Evolutionary conservation across 108 stramenopile species (phyloP).

Genomic region (Aurantiochytrium sp.): DNA sequence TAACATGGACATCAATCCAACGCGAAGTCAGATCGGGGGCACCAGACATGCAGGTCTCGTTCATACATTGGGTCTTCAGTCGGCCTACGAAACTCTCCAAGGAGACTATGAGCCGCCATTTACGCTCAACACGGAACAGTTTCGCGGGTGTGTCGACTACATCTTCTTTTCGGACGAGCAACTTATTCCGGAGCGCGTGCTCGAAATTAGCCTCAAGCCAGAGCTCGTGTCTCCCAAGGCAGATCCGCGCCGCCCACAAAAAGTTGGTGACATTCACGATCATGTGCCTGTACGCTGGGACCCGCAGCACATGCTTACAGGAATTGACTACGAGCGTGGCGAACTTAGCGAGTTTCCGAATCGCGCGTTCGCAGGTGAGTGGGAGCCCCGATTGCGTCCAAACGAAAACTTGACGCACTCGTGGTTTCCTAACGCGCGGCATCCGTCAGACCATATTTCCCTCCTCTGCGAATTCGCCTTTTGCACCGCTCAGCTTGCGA

Average conservation of each 20-base stretch:
- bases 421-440: background rate
- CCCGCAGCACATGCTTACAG: background rate
- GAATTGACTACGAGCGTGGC: background rate
- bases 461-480: background rate
- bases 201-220: background rate
- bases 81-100: background rate
- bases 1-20: background rate
- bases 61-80: background rate
- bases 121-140: background rate
- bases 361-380: background rate
- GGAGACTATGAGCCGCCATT: background rate
- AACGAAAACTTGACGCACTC: background rate
- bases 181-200: background rate
- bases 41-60: background rate
- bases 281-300: background rate
- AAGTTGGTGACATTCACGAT: background rate
- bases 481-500: background rate
- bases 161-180: background rate
- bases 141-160: background rate
- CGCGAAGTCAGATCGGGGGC: background rate
- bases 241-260: background rate
- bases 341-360: background rate
- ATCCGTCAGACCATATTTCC: conserved; percentile 2
- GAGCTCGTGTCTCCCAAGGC: background rate
- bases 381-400: background rate